Evolutionary conservation across 176 grass and related monocot genomes (phyloP), one percentile per base, ranked within the genome.

Genomic region (Carex kokanica): DNA sequence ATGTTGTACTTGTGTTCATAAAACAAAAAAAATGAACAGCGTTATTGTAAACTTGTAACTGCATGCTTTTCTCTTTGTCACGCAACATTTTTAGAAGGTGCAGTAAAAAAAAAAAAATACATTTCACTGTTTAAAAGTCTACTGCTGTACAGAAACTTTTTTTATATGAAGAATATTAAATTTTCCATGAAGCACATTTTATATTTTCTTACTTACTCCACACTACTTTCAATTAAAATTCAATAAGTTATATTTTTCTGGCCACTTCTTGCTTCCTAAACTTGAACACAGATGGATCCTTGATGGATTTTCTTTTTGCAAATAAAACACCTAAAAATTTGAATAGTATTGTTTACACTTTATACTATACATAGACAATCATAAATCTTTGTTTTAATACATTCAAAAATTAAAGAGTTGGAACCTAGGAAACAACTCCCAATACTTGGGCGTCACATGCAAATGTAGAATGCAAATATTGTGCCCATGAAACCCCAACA

Each of bases 351-450:
- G 15, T 38, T 75, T 40, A 78, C 9, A 60, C 40, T 32, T 12
- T n/a, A 47, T 32, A 55, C 15, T 60, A 87, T 82, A 7, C 43
- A 58, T 1, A 67, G 49, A 66, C 77, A 81, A 40, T 36, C 20
- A 84, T 82, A 47, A 88, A 79, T n/a, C 31, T 80, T 86, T 84
- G 75, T 55, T 83, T 56, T 72, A 38, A 85, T 72, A 67, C 63
- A 72, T 74, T 85, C 79, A 83, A 85, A 85, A 49, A 49, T 49
- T 49, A 49, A 80, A 64, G 43, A 80, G 84, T 88, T 86, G 81
- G 90, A 92, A 92, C 94, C 90, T 88, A 92, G 88, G 92, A 92
- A 92, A 91, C 92, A 90, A 89, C 84, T 83, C 85, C 85, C 69
- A 84, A 85, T 70, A 43, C 74, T 87, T 87, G 79, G 84, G 78